These are phyloP conservation scores for Neurospora sp. DNA, from an alignment of 495 filamentous ascomycete species.

Conservation along the genomic window DNA sequence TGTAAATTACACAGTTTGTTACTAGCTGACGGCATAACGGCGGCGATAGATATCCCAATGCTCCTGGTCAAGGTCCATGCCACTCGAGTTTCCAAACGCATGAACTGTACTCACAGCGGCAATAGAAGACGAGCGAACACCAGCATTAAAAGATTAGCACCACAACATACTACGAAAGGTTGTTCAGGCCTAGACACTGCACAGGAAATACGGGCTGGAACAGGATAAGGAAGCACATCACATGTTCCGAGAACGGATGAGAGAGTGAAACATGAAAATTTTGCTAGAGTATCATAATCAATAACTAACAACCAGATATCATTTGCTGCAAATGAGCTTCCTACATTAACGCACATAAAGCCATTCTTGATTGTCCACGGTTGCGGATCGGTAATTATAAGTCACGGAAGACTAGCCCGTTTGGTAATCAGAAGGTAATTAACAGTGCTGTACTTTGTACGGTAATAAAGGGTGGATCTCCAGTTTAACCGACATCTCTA, in stretches of 20 bases:
- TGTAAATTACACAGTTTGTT: neutral
- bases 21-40: neutral
- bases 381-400: conserved; percentile 17
- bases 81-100: neutral
- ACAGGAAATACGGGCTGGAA: neutral
- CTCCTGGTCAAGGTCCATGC: too few species aligned
- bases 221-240: neutral
- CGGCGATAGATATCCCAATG: neutral
- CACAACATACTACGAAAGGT: neutral
- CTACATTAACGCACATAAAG: neutral
- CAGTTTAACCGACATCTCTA: conserved; percentile 16
- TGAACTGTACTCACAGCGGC: neutral
- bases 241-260: neutral
- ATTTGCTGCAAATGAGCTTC: neutral
- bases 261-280: neutral
- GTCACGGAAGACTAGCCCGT: conserved; percentile 15
- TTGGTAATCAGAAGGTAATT: conserved; percentile 18
- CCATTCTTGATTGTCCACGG: neutral
- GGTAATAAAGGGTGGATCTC: conserved; percentile 15
- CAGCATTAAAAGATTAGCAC: too few species aligned
- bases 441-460: conserved; percentile 13
- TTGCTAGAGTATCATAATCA: neutral
- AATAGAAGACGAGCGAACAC: neutral
- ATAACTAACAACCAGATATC: neutral
- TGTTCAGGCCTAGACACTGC: neutral